Evolutionary conservation across 2,329 filamentous ascomycete species (phyloP), one percentile per base, ranked within the genome.

Genomic region (Colletotrichum eremochloae): DNA sequence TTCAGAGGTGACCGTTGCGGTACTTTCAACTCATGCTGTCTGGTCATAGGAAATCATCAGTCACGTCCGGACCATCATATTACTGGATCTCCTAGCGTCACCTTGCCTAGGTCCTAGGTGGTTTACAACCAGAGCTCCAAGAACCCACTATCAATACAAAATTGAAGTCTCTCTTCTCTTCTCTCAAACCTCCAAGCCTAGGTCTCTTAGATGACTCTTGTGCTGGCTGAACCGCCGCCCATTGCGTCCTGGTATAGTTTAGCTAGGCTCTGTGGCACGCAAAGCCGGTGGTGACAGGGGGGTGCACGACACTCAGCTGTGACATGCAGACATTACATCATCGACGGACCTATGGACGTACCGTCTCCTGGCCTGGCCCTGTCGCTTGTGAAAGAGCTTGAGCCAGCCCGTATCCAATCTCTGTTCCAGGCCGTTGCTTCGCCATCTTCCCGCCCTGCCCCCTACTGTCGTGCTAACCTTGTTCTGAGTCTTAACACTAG

Each of bases 261-360:
- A 31, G 52, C 60, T 63, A 24, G n/a, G 46, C 69, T 63, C 46
- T 56, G 58, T 61, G 58, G 60, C 60, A 69, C 40, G 38, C 66
- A 64, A 53, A 72, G 24, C 66, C 40, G 42, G 24, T 24, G 52
- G 53, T 20, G 53, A 58, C 69, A 64, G 60, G 46, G 60, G 46
- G 69, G 63, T 55, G 66, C 52, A 55, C 36, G 29, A 38, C 62
- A 44, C 57, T 63, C 52, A 61, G 67, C 46, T 62, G 53, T 42
- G 36, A 65, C 60, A 65, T 68, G 56, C 57, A 46, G 38, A 4
- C 40, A 61, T 63, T 64, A 72, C 70, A 72, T 72, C 70, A 72
- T 61, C 56, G 55, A 36, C 58, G 38, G 20, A 72, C 42, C 29
- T 36, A 14, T 20, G 60, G 44, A 58, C 65, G 44, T 29, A 42